Evolutionary conservation across 108 stramenopile genomes (phyloP), one percentile per base, ranked within the genome.

Genomic region (Nitzschia putrida): DNA sequence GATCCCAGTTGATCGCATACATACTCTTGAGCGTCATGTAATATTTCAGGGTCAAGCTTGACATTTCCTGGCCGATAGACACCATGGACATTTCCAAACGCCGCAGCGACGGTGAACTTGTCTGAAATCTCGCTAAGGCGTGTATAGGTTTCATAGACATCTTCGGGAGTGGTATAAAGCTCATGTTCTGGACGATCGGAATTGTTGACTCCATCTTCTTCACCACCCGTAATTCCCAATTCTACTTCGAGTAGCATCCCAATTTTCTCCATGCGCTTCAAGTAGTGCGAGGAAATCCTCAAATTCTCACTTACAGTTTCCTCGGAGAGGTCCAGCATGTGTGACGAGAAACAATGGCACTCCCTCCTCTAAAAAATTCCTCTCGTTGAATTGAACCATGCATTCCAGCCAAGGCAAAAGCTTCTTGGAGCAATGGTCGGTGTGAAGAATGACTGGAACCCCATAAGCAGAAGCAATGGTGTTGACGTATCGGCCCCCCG

Each of bases 301-400:
- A 97, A 89, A 82, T 97, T 97, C 70, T 95, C 94, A 76, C 93
- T 92, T 49, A 95, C 74, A 3, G 93, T 82, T 70, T 97, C 96
- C 73, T 97, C 96, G 18, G 94, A 95, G 38, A 97, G 85, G 74
- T 97, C 96, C 59, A 97, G 88, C 96, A 97, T 97, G 88, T 97
- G 96, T 10, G 86, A 88, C 18, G 93, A 94, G 77, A 94, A n/a
- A 97, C 38, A 97, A 84, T 29, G 96, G 96, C 81, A 93, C 93
- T 18, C 95, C 95, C 72, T 94, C 85, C 50, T 82, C 64, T 59
- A 83, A 72, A 57, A 70, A 86, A 74, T 90, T 88, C 56, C 82
- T 76, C 66, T 93, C 92, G 38, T 84, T 85, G 42, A 88, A 88
- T 39, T 76, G 81, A 53, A 97, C 73, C 64, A 97, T 83, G 66